phyloP scores from a whole-genome alignment of 2,329 filamentous ascomycete species.

The Esteya vermicola region DNA sequence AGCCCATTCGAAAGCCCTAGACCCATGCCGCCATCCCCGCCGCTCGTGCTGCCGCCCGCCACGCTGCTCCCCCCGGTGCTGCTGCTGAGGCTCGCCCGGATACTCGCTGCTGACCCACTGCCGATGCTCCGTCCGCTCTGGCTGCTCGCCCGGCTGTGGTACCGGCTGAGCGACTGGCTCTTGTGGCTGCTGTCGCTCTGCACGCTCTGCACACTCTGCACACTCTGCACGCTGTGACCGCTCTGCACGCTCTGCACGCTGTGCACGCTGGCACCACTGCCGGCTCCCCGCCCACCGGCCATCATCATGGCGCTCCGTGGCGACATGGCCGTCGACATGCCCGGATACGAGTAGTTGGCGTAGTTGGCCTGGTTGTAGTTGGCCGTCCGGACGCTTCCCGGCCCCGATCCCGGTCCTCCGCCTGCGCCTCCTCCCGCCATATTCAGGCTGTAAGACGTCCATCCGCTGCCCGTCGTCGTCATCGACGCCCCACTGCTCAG shows the following conservation, averaged over 20 bases:
- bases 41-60: not conserved
- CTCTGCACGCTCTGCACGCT: not conserved
- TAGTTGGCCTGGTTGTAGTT: not conserved
- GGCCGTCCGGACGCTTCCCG: too few relatives aligned
- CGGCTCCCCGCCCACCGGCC: slow-evolving; percentile 1
- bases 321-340: not conserved
- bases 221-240: not conserved
- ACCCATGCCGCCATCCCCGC: not conserved
- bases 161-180: slow-evolving; percentile 8
- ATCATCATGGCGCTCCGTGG: not conserved
- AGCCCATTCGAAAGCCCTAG: slow-evolving; percentile 11
- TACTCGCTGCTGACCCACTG: slow-evolving; percentile 8
- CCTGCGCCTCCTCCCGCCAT: slow-evolving; percentile 16
- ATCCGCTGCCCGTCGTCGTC: too few relatives aligned
- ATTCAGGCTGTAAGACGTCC: slow-evolving; percentile 16
- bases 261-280: not conserved
- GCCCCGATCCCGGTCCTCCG: too few relatives aligned
- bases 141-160: slow-evolving; percentile 12
- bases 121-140: slow-evolving; percentile 1
- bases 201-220: not conserved
- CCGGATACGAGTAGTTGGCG: not conserved
- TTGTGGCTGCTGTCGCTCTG: not conserved
- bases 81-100: slow-evolving; percentile 6
- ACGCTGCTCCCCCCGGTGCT: slow-evolving; percentile 5
- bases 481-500: too few relatives aligned